Conservation (phyloP, 768 basidiomycete species). For the Solioccasus polychromus region DNA sequence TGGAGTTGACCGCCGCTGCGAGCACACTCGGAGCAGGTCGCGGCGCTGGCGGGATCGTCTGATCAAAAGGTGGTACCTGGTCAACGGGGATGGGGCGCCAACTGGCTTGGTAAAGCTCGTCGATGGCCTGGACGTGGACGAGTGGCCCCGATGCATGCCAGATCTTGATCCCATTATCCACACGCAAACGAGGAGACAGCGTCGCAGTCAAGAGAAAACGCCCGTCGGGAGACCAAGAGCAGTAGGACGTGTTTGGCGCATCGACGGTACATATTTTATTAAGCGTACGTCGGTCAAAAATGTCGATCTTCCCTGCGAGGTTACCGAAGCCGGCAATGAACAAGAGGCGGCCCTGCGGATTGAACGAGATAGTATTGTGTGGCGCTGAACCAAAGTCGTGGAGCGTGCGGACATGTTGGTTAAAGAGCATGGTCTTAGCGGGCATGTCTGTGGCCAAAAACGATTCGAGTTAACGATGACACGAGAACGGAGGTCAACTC, state of each 20-base stretch:
- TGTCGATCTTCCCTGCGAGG: constrained; percentile 88
- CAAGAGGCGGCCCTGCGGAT: constrained; percentile 87
- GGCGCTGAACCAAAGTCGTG: constrained; percentile 91
- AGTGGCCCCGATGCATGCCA: constrained; percentile 91
- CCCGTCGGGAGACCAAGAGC: constrained; percentile 95
- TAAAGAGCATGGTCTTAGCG: constrained; percentile 88
- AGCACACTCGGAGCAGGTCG: constrained; percentile 57
- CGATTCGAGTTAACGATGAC: neutral
- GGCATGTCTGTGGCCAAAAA: constrained; percentile 76
- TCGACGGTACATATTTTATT: constrained; percentile 77
- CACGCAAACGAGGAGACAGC: constrained; percentile 90
- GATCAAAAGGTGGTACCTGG: constrained; percentile 63
- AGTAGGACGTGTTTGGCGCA: constrained; percentile 90
- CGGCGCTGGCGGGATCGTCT: constrained; percentile 65
- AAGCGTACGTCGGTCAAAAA: constrained; percentile 86
- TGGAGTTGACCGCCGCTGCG: constrained; percentile 46
- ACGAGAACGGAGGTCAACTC: constrained; percentile 32
- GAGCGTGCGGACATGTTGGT: constrained; percentile 81
- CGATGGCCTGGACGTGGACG: constrained; percentile 76
- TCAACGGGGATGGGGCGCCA: constrained; percentile 80
- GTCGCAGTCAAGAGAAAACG: constrained; percentile 92
- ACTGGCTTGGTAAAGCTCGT: constrained; percentile 86
- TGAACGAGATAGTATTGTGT: constrained; percentile 91
- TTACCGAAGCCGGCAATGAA: constrained; percentile 96
- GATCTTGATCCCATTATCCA: constrained; percentile 96